A percentile compares a stretch with the other conserved stretches of the same genome.
Conservation (phyloP, 495 filamentous ascomycete genomes). For the Amphirosellinia nigrospora region DNA sequence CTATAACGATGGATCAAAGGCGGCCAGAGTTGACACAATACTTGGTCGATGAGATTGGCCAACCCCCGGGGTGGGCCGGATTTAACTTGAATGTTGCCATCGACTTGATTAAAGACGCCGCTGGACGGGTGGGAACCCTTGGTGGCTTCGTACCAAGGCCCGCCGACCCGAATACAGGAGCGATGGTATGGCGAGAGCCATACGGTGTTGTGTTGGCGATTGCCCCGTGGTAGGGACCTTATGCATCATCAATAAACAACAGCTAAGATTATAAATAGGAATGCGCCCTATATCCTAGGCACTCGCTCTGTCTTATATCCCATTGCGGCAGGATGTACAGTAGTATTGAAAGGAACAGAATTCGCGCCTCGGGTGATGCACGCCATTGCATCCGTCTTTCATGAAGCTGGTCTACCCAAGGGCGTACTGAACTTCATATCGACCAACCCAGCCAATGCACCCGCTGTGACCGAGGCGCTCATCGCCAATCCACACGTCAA, state of each 20-base stretch:
- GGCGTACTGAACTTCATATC: slow-evolving; percentile 66
- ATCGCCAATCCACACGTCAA: slow-evolving; percentile 61
- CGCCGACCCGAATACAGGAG: slow-evolving; percentile 59
- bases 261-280: slow-evolving; percentile 58
- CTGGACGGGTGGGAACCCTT: slow-evolving; percentile 66
- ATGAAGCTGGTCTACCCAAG: slow-evolving; percentile 71
- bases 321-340: slow-evolving; percentile 82
- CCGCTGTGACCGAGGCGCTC: slow-evolving; percentile 60
- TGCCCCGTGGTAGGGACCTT: slow-evolving; percentile 73
- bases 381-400: slow-evolving; percentile 71
- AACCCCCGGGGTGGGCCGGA: slow-evolving; percentile 56
- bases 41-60: slow-evolving; percentile 74
- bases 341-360: slow-evolving; percentile 79
- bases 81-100: slow-evolving; percentile 68
- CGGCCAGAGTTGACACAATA: slow-evolving; percentile 67
- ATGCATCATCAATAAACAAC: not conserved
- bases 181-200: slow-evolving; percentile 79
- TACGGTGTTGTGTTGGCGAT: slow-evolving; percentile 82
- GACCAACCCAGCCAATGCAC: slow-evolving; percentile 57
- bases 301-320: slow-evolving; percentile 72
- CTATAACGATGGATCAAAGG: slow-evolving; percentile 68
- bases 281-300: slow-evolving; percentile 75
- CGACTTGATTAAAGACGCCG: slow-evolving; percentile 71
- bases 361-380: slow-evolving; percentile 76
- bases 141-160: slow-evolving; percentile 66